Evolutionary conservation across 1,284 basidiomycete species (phyloP).

Genomic region (Trametes polyzona): DNA sequence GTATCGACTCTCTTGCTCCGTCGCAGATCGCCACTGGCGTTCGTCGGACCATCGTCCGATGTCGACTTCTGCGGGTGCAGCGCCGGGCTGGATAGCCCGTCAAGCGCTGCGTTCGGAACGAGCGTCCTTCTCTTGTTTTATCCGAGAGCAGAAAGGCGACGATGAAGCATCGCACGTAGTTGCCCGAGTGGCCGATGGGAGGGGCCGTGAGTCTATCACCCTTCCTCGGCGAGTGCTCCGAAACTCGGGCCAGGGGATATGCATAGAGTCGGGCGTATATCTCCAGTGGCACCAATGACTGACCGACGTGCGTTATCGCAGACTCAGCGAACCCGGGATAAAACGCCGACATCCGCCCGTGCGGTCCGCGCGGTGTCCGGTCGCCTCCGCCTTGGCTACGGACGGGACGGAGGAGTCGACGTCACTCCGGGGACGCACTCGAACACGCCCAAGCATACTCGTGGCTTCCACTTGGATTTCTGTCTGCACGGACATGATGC

Average conservation of each 20-base stretch:
- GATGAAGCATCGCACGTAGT: constrained; percentile 1
- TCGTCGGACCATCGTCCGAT: constrained; percentile 6
- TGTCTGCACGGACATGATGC: constrained; percentile 5
- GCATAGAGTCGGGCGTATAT: not conserved
- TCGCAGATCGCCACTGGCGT: constrained; percentile 12
- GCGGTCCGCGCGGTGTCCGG: not conserved
- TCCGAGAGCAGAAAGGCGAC: not conserved
- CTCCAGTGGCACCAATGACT: not conserved
- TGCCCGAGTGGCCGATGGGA: constrained; percentile 1
- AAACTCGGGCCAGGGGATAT: not conserved
- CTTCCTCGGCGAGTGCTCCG: not conserved
- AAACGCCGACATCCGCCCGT: not conserved
- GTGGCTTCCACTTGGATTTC: not conserved
- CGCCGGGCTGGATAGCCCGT: constrained; percentile 3
- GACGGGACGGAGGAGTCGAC: not conserved
- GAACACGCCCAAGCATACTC: not conserved
- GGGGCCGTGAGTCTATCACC: not conserved
- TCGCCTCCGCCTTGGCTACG: not conserved
- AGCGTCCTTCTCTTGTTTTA: not conserved
- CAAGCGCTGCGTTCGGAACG: constrained; percentile 1
- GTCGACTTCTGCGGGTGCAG: not conserved
- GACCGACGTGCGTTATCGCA: not conserved
- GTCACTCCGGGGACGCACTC: not conserved
- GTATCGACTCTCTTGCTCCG: not conserved
- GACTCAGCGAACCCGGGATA: constrained; percentile 8